These are phyloP conservation scores for Talaromyces pinophilus DNA, from an alignment of 2,329 filamentous ascomycete genomes.

Conservation along the genomic window DNA sequence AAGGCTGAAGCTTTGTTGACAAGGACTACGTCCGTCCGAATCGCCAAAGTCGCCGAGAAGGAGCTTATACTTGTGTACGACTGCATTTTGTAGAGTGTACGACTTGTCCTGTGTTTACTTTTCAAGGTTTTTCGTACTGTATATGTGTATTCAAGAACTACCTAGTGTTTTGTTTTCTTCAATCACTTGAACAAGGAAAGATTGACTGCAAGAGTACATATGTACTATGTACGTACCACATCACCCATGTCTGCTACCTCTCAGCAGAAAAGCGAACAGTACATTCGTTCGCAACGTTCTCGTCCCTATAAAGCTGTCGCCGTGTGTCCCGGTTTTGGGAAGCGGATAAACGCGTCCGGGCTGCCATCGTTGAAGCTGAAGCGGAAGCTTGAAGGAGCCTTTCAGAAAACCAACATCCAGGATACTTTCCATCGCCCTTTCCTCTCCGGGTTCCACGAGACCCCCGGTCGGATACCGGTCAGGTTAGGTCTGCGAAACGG, in stretches of 20 bases:
- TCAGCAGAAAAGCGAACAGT: too few species aligned
- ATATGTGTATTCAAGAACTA: too few species aligned
- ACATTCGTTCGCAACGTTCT: constrained; percentile 26
- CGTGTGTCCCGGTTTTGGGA: constrained; percentile 28
- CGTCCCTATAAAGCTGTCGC: constrained; percentile 26
- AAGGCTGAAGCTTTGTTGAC: too few species aligned
- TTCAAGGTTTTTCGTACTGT: too few species aligned
- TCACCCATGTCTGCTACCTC: too few species aligned
- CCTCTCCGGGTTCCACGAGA: constrained; percentile 16
- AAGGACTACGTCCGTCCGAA: too few species aligned
- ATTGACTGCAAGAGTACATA: not conserved
- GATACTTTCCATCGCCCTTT: constrained; percentile 25
- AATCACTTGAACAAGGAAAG: not conserved
- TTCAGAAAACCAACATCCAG: constrained; percentile 25
- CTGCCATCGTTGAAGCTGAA: constrained; percentile 28
- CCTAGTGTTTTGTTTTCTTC: not conserved
- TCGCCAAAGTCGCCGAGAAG: too few species aligned
- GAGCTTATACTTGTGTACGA: too few species aligned
- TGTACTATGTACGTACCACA: too few species aligned
- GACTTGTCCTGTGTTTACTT: too few species aligned
- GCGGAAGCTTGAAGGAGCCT: constrained; percentile 29
- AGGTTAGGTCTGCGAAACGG: too few species aligned
- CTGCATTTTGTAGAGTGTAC: too few species aligned
- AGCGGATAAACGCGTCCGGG: constrained; percentile 28
- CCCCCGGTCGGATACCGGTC: not conserved